Base-by-base conservation (phyloP, 1,284 basidiomycete genomes). In the Ganoderma leucocontextum region DNA sequence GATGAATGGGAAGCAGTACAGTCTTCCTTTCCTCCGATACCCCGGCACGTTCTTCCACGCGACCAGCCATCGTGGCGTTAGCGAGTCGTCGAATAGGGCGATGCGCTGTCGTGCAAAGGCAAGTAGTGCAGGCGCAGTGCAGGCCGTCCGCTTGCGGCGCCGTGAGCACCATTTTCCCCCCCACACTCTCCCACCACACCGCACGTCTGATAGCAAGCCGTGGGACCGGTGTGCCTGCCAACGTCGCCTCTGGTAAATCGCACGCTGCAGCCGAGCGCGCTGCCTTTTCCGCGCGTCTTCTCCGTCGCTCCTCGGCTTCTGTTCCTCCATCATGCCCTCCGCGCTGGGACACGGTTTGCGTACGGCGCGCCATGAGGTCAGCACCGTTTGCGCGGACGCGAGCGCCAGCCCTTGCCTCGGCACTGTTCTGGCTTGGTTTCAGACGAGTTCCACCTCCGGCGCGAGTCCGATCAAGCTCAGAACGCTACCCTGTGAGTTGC, bases 231-330 rank as follows among this genome's bases (percentile, higher is more conserved):
- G 66, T 69, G 68, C 60, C 58, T 55, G 66, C 62, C 70, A 64
- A 63, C 9, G 55, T 63, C 63, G 66, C 63, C 53, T 49, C 38
- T 60, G 58, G 58, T 41, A 60, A 60, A 29, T 60, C 58, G 58
- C 58, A 39, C 63, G 61, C 63, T 59, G 55, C 57, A 42, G 60
- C 65, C 65, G 62, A 64, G 62, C 59, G 62, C 63, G 63, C 63
- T 67, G 59, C 55, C 69, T 62, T 70, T 65, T 62, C 59, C 25
- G 65, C 62, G 60, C 41, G 57, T 63, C 58, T 68, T 62, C 62
- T 70, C 67, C 62, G 66, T 59, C 57, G 41, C 49, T 65, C 70
- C 70, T 71, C 67, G 65, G 67, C 52, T 42, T 55, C 60, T 66
- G 47, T 53, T 55, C 65, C 13, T 15, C 60, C 58, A 29, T 55